Conservation (phyloP, 345 rosid species). For the Mangifera indica region DNA sequence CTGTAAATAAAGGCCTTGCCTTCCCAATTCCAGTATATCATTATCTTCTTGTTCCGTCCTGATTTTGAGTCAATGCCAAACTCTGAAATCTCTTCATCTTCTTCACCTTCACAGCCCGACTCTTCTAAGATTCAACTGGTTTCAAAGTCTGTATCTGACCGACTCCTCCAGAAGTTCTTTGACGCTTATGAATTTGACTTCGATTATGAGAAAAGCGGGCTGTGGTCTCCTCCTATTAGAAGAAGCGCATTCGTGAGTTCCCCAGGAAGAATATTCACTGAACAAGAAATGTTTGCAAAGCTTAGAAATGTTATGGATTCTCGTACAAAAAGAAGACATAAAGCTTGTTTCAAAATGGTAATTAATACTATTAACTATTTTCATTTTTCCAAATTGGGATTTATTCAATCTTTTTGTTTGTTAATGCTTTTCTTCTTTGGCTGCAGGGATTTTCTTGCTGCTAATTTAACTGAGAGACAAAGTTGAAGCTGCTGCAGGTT, state of each 20-base stretch:
- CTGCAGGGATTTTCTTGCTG: slow-evolving; percentile 16
- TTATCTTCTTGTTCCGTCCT: neutral
- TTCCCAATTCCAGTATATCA: slow-evolving; percentile 5
- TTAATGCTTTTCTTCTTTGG: neutral
- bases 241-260: slow-evolving; percentile 58
- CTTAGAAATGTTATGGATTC: slow-evolving; percentile 37
- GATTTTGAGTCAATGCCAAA: slow-evolving; percentile 20
- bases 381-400: no score
- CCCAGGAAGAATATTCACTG: slow-evolving; percentile 52
- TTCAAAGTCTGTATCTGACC: slow-evolving; percentile 58
- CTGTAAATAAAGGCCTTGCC: neutral
- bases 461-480: neutral
- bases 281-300: slow-evolving; percentile 50
- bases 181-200: slow-evolving; percentile 63
- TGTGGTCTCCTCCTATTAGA: slow-evolving; percentile 80
- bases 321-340: slow-evolving; percentile 25
- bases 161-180: slow-evolving; percentile 54
- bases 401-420: neutral
- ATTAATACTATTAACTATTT: neutral
- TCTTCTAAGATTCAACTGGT: slow-evolving; percentile 45
- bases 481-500: neutral
- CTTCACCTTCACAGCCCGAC: slow-evolving; percentile 13
- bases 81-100: slow-evolving; percentile 36
- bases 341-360: slow-evolving; percentile 23
- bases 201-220: slow-evolving; percentile 53